Conservation (phyloP, 306 rosid genomes). For the Inga leiocalycina region DNA sequence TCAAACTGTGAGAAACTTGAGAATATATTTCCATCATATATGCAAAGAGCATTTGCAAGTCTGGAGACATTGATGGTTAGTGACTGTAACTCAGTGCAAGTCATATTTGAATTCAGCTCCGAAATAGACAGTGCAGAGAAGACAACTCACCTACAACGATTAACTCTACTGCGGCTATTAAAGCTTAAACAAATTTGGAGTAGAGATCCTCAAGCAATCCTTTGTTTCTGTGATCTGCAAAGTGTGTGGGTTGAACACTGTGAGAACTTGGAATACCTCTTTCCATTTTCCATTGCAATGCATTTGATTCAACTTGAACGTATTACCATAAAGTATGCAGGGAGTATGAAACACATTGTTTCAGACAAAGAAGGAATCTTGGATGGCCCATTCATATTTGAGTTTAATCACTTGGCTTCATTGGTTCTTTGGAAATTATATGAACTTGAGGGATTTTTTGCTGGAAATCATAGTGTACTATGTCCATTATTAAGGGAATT, state of each 20-base stretch:
- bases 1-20: too few relatives aligned
- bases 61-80: too few relatives aligned
- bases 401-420: not conserved
- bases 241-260: not conserved
- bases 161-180: not conserved
- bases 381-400: not conserved
- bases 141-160: too few relatives aligned
- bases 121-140: too few relatives aligned
- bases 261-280: not conserved
- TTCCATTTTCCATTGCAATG: not conserved
- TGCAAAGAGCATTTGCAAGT: too few relatives aligned
- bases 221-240: not conserved
- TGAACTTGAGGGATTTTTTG: not conserved
- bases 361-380: not conserved
- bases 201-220: not conserved
- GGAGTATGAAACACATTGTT: not conserved
- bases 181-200: not conserved
- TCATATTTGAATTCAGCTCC: too few relatives aligned
- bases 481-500: not conserved
- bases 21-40: too few relatives aligned
- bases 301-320: not conserved
- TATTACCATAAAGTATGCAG: not conserved
- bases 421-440: not conserved
- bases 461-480: not conserved
- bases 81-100: too few relatives aligned